Base-by-base conservation (phyloP, 2,329 filamentous ascomycete species). In the Aschersonia sp. region DNA sequence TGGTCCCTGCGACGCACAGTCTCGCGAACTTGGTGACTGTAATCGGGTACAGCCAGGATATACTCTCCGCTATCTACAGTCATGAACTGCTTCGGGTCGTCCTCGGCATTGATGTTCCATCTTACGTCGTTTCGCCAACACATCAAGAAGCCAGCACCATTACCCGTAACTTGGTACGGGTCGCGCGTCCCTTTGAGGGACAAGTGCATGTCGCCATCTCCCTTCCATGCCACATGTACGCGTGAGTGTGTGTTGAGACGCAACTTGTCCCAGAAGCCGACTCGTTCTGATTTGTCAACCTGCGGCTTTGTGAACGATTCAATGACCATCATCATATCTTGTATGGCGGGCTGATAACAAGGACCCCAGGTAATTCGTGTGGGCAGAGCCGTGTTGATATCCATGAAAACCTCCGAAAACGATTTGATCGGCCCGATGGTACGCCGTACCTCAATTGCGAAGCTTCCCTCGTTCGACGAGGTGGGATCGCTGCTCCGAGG, bases 281-380 rank as follows among this genome's bases (percentile, higher is more conserved):
- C 87, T 48, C 84, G 77, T 53, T 98, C 94, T 0, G 92, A 97
- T 1, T 86, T 84, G 62, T 98, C 94, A 31, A 95, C 73, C 52
- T 90, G 89, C 6, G 90, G 87, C 61, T 98, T 98, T 1, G 90
- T 95, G 62, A 98, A 97, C 2, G 86, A 90, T 65, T 98, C 92
- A 51, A 98, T 85, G 30, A 89, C 89, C 77, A 97, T 95, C 92
- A 98, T 98, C 84, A 97, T 95, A 59, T 98, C 94, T 62, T 98
- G 92, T 45, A 98, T 90, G 1, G 90, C 90, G 31, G 94, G 92
- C 59, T 98, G 94, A 59, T 97, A 98, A 2, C 89, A 95, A 43
- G 92, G 89, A 6, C 89, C 89, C 94, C 92, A 98, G 0, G 90
- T 95, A 47, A 98, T 90, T 43, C 86, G 81, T 0, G 92, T 98